Evolutionary conservation across 192 early-diverging fungal species (phyloP).

Genomic region (Glomus cerebriforme): DNA sequence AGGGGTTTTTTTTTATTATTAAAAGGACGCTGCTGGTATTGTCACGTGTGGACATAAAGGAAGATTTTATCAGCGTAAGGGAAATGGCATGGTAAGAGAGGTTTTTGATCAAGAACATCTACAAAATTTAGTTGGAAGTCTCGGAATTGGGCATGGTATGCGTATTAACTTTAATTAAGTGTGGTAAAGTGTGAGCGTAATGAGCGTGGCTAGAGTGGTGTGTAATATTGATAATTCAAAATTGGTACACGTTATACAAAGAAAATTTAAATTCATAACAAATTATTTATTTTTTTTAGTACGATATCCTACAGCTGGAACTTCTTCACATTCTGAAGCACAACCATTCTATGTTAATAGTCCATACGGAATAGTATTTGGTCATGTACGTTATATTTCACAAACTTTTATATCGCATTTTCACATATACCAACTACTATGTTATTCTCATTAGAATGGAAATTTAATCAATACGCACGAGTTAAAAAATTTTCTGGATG

Average conservation of each 20-base stretch:
- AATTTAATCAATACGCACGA: slow-evolving; percentile 95
- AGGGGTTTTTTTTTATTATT: background rate
- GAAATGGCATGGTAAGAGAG: slow-evolving; percentile 99
- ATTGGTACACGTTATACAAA: background rate
- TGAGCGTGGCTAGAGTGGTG: background rate
- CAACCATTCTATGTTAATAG: slow-evolving; percentile 99
- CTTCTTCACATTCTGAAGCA: slow-evolving; percentile 93
- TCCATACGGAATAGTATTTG: slow-evolving; percentile 96
- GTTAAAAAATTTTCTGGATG: slow-evolving; percentile 86
- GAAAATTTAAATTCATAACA: background rate
- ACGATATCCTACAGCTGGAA: slow-evolving; percentile 97
- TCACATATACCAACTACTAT: background rate
- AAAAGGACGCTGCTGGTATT: slow-evolving; percentile 99
- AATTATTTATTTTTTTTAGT: slow-evolving; percentile 57
- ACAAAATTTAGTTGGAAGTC: slow-evolving; percentile 74
- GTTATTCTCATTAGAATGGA: slow-evolving; percentile 73
- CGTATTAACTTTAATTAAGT: slow-evolving; percentile 5
- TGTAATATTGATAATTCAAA: background rate
- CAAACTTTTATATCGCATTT: background rate
- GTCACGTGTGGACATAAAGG: slow-evolving; percentile 97
- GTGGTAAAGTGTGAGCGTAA: background rate
- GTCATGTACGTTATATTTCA: slow-evolving; percentile 69
- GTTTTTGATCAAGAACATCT: slow-evolving; percentile 87
- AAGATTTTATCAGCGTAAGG: slow-evolving; percentile 97
- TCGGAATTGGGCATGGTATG: slow-evolving; percentile 98